Conservation (phyloP, 345 rosid genomes). For the Aquilaria sinensis region DNA sequence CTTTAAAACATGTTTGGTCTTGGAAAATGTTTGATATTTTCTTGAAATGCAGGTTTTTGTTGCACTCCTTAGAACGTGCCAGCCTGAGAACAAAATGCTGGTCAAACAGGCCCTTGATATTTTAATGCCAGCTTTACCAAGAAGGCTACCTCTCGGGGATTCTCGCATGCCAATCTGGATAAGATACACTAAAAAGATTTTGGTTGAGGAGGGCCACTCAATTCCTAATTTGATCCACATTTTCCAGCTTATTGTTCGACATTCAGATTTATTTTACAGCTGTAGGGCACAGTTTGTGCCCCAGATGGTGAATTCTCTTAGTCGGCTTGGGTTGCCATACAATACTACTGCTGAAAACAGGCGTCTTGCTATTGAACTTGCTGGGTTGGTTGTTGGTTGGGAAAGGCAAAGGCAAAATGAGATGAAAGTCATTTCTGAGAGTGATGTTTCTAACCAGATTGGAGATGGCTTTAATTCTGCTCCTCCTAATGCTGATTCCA, state of each 20-base stretch:
- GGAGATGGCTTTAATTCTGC: slow-evolving; percentile 51
- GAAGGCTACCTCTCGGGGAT: slow-evolving; percentile 92
- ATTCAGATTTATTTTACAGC: slow-evolving; percentile 93
- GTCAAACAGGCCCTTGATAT: slow-evolving; percentile 99
- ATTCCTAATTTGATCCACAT: slow-evolving; percentile 96
- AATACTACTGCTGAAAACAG: slow-evolving; percentile 91
- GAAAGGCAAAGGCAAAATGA: slow-evolving; percentile 97
- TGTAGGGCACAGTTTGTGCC: slow-evolving; percentile 99
- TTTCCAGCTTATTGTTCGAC: slow-evolving; percentile 96
- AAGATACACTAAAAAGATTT: slow-evolving; percentile 91
- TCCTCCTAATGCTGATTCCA: slow-evolving; percentile 51
- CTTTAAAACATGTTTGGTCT: neutral
- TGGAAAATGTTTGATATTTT: neutral
- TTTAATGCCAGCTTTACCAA: slow-evolving; percentile 95
- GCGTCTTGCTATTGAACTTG: slow-evolving; percentile 98
- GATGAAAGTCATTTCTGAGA: slow-evolving; percentile 62
- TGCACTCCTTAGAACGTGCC: slow-evolving; percentile 98
- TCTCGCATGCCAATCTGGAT: slow-evolving; percentile 99
- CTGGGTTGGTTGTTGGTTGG: slow-evolving; percentile 98
- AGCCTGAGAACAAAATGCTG: slow-evolving; percentile 91
- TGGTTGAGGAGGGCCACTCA: slow-evolving; percentile 99
- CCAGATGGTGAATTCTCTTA: slow-evolving; percentile 98
- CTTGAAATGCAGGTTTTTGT: slow-evolving; percentile 83
- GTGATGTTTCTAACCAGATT: slow-evolving; percentile 54
- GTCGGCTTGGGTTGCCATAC: slow-evolving; percentile 95